phyloP scores from a whole-genome alignment of 2,329 filamentous ascomycete species.

The Aspergillus sojae region DNA sequence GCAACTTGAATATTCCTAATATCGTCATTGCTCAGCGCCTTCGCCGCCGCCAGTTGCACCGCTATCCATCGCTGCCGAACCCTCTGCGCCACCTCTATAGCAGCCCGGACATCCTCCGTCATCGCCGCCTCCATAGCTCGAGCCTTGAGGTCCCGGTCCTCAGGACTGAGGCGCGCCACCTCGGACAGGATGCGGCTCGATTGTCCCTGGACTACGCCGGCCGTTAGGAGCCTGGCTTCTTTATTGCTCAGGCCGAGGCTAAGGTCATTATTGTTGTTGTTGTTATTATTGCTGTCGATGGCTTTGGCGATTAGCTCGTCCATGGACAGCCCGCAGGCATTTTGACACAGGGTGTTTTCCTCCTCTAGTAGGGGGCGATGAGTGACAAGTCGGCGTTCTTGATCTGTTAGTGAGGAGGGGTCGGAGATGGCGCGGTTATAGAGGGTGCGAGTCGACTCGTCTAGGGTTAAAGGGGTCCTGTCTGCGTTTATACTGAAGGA shows the following conservation, averaged over 20 bases:
- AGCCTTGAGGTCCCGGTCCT: too few relatives aligned
- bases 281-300: constrained; percentile 9
- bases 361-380: constrained; percentile 14
- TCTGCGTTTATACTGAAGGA: constrained; percentile 8
- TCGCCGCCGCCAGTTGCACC: too few relatives aligned
- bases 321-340: constrained; percentile 16
- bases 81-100: too few relatives aligned
- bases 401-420: constrained; percentile 20
- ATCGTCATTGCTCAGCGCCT: constrained; percentile 8
- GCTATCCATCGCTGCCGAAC: too few relatives aligned
- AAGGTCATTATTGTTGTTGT: neutral
- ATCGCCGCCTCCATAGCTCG: too few relatives aligned
- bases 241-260: constrained; percentile 4
- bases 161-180: too few relatives aligned
- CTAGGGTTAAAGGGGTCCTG: constrained; percentile 16
- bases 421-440: constrained; percentile 20
- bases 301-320: constrained; percentile 17
- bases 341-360: constrained; percentile 18
- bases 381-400: constrained; percentile 18
- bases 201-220: too few relatives aligned
- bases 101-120: too few relatives aligned
- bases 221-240: too few relatives aligned
- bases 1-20: constrained; percentile 13
- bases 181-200: too few relatives aligned
- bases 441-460: constrained; percentile 19